Evolutionary conservation across 345 rosid species (phyloP).

Genomic region (Lagerstroemia speciosa): DNA sequence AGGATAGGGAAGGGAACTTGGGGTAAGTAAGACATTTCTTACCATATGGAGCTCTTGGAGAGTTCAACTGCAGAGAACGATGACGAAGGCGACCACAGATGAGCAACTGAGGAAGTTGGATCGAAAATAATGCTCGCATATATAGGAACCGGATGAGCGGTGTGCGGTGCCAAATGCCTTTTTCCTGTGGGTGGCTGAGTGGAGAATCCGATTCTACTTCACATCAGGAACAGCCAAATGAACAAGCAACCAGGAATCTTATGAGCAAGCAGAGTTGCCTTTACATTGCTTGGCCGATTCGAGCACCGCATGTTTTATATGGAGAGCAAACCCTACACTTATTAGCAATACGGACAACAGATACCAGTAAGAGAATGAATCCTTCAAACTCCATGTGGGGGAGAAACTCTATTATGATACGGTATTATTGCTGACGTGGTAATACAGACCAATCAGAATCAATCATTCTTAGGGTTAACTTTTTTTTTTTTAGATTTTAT

Average conservation of each 20-base stretch:
- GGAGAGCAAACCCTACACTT: neutral
- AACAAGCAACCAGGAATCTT: neutral
- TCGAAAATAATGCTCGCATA: conserved; percentile 3
- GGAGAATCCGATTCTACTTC: conserved; percentile 20
- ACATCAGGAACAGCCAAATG: neutral
- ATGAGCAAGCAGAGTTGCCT: neutral
- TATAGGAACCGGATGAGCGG: conserved; percentile 3
- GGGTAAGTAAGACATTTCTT: neutral
- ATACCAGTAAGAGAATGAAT: too few relatives aligned
- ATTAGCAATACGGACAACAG: neutral
- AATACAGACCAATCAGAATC: too few relatives aligned
- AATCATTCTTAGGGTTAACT: too few relatives aligned
- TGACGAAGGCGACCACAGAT: neutral
- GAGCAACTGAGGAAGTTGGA: neutral
- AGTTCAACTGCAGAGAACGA: neutral
- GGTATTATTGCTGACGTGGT: too few relatives aligned
- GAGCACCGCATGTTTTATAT: too few relatives aligned
- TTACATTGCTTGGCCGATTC: neutral
- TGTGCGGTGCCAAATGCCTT: neutral
- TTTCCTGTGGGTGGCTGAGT: neutral
- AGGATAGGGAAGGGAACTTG: neutral
- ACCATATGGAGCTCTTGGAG: neutral
- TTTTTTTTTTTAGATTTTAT: too few relatives aligned
- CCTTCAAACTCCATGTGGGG: too few relatives aligned
- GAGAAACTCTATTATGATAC: too few relatives aligned